phyloP scores from a whole-genome alignment of 2,329 filamentous ascomycete genomes.

The Diatrype stigma region DNA sequence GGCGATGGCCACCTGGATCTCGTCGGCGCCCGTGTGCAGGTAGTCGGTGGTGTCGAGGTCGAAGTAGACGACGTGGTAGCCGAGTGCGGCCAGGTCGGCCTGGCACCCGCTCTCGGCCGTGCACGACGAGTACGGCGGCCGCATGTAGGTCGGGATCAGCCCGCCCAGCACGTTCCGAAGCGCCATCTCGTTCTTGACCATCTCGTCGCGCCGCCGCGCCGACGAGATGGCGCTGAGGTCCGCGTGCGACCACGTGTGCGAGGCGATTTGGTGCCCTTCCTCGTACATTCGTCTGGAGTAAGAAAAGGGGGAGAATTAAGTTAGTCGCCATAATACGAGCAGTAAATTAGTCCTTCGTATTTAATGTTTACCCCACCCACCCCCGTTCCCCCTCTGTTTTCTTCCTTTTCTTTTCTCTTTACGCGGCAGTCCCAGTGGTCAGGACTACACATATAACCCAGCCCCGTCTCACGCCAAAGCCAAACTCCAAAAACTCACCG shows the following conservation, averaged over 20 bases:
- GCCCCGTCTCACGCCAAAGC: too few species aligned
- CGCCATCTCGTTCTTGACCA: constrained; percentile 52
- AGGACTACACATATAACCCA: too few species aligned
- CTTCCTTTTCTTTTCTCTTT: constrained; percentile 1
- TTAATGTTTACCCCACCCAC: too few species aligned
- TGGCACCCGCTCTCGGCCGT: constrained; percentile 28
- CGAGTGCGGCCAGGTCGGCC: constrained; percentile 33
- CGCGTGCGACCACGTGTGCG: constrained; percentile 53
- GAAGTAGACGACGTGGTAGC: constrained; percentile 54
- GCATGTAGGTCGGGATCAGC: constrained; percentile 50
- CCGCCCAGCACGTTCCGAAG: constrained; percentile 48
- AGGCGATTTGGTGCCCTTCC: constrained; percentile 58
- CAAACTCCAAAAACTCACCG: constrained; percentile 31
- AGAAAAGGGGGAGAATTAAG: too few species aligned
- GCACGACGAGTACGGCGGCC: constrained; percentile 43
- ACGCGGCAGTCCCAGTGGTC: too few species aligned
- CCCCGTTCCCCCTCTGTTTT: neutral
- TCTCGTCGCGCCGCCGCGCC: constrained; percentile 40
- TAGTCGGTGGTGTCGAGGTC: constrained; percentile 61
- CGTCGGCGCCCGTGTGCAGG: constrained; percentile 41
- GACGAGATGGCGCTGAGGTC: constrained; percentile 40
- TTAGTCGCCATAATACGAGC: too few species aligned
- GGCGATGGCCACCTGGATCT: constrained; percentile 43
- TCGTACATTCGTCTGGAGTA: constrained; percentile 40
- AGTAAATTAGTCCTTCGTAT: too few species aligned